A percentile compares a stretch with the other conserved stretches of the same genome.
Conservation (phyloP, 2,329 filamentous ascomycete genomes). For the Calonectria honghensis region DNA sequence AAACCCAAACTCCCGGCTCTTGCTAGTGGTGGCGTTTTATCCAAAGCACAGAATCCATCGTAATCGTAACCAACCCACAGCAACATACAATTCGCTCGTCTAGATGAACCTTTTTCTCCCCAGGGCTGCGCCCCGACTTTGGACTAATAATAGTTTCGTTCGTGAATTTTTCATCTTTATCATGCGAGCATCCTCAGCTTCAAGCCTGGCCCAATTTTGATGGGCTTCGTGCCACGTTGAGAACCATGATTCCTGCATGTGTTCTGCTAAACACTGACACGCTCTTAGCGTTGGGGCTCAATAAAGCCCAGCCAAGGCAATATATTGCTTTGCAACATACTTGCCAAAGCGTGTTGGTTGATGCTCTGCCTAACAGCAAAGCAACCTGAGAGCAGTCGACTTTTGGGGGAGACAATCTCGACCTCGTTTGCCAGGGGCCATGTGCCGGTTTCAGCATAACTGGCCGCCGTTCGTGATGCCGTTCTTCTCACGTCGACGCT, state of each 20-base stretch:
- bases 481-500: constrained; percentile 18
- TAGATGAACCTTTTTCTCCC: background rate
- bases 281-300: background rate
- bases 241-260: background rate
- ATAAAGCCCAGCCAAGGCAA: background rate
- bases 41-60: constrained; percentile 10
- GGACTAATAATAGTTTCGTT: background rate
- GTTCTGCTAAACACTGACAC: background rate
- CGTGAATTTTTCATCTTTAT: background rate
- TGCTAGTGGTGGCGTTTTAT: background rate
- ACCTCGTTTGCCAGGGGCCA: background rate
- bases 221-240: background rate
- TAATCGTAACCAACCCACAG: constrained; percentile 5
- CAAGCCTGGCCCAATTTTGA: background rate
- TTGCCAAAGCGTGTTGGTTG: background rate
- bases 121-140: background rate
- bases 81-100: background rate
- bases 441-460: constrained; percentile 13
- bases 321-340: background rate
- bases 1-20: constrained; percentile 11
- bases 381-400: background rate
- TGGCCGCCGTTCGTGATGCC: constrained; percentile 24
- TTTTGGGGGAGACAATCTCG: background rate
- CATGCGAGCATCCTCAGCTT: background rate
- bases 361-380: background rate